phyloP scores from a whole-genome alignment of 1,139 yeast genomes.

The Zygosaccharomyces pseudobailii region DNA sequence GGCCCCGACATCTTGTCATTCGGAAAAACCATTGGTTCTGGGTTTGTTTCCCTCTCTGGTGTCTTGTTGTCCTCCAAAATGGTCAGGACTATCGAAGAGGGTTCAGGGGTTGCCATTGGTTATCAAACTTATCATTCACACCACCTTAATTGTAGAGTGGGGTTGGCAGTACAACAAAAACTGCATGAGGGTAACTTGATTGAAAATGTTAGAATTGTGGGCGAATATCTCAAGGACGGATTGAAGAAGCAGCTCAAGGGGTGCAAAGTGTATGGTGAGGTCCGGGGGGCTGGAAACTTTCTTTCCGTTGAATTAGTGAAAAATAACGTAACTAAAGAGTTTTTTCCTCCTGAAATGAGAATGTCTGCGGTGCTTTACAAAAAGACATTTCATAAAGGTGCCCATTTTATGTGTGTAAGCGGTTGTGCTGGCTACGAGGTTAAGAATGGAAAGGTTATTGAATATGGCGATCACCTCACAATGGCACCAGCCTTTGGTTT shows the following conservation, averaged over 20 bases:
- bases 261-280: conserved; percentile 46
- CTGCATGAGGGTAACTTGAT: conserved; percentile 43
- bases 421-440: neutral
- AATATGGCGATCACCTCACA: conserved; percentile 38
- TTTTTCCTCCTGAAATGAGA: conserved; percentile 37
- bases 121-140: conserved; percentile 62
- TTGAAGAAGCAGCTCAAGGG: conserved; percentile 36
- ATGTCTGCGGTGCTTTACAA: conserved; percentile 14
- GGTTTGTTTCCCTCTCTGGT: conserved; percentile 59
- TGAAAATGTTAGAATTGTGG: conserved; percentile 46
- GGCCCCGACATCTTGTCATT: conserved; percentile 48
- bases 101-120: conserved; percentile 45
- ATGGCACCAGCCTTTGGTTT: conserved; percentile 38
- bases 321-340: conserved; percentile 45
- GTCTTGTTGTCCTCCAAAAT: conserved; percentile 50
- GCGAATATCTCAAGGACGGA: conserved; percentile 45
- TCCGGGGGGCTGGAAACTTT: conserved; percentile 59
- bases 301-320: conserved; percentile 56
- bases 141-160: conserved; percentile 55
- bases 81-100: conserved; percentile 41
- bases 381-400: neutral
- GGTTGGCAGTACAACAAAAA: conserved; percentile 52
- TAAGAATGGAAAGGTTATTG: conserved; percentile 14
- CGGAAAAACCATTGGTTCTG: conserved; percentile 63
- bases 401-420: neutral